A percentile compares a stretch with the other conserved stretches of the same genome.
These are phyloP conservation scores for Phytophthora parvispora DNA, from an alignment of 352 stramenopile genomes.

Conservation along the genomic window DNA sequence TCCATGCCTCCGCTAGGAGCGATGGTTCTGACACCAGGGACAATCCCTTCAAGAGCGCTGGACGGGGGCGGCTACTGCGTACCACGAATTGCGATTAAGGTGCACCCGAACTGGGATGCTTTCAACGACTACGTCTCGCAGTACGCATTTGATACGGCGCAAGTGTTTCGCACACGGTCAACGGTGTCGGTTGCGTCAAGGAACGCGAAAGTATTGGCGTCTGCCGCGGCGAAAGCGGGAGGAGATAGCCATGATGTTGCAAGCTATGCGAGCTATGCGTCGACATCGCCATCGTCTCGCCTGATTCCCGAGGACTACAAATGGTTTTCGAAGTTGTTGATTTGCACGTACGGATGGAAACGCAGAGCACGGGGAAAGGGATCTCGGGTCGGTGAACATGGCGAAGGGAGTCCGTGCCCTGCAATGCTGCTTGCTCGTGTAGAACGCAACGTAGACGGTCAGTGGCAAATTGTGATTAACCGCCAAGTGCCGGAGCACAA, in stretches of 20 bases:
- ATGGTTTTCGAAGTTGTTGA: constrained; percentile 85
- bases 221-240: constrained; percentile 28
- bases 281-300: constrained; percentile 28
- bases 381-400: constrained; percentile 11
- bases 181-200: constrained; percentile 68
- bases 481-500: constrained; percentile 77
- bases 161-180: constrained; percentile 82
- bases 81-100: constrained; percentile 48
- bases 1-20: constrained; percentile 28
- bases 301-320: constrained; percentile 66
- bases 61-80: constrained; percentile 42
- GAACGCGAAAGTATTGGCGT: constrained; percentile 59
- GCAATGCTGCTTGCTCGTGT: constrained; percentile 76
- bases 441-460: constrained; percentile 70
- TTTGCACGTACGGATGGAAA: constrained; percentile 83
- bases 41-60: constrained; percentile 36
- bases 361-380: constrained; percentile 64
- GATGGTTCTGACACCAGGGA: constrained; percentile 42
- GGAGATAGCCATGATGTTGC: constrained; percentile 35
- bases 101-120: constrained; percentile 64
- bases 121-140: constrained; percentile 68
- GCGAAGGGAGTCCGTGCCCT: constrained; percentile 47
- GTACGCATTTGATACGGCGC: constrained; percentile 67
- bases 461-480: constrained; percentile 77
- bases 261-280: constrained; percentile 46